phyloP scores from a whole-genome alignment of 169 alveolate genomes.

The Plasmodium gonderi region DNA sequence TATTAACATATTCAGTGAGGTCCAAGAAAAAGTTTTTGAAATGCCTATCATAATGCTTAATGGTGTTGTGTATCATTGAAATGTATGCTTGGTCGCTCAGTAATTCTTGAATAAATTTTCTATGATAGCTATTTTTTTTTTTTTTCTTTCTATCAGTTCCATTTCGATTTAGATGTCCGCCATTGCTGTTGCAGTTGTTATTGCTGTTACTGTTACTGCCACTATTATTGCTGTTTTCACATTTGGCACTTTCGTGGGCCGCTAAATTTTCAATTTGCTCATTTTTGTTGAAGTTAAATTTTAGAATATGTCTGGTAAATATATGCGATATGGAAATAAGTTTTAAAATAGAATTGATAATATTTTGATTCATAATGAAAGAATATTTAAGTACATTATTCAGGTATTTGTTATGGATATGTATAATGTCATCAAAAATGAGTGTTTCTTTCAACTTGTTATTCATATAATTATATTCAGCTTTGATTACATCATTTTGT shows the following conservation, averaged over 20 bases:
- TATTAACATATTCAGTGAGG: constrained; percentile 60
- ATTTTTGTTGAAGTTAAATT: constrained; percentile 69
- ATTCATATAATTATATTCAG: constrained; percentile 66
- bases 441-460: constrained; percentile 43
- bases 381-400: constrained; percentile 70
- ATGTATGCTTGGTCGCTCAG: constrained; percentile 68
- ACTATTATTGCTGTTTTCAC: background rate
- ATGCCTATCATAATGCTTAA: constrained; percentile 70
- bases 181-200: background rate
- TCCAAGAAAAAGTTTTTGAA: constrained; percentile 50
- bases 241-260: background rate
- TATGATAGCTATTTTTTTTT: constrained; percentile 29
- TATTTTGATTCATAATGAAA: constrained; percentile 68
- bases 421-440: constrained; percentile 65
- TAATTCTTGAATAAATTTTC: constrained; percentile 47
- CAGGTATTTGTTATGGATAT: constrained; percentile 76
- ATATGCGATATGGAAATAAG: constrained; percentile 76
- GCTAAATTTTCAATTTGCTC: constrained; percentile 24
- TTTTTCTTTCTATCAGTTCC: background rate
- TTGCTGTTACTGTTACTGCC: background rate
- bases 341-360: constrained; percentile 62
- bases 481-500: constrained; percentile 77
- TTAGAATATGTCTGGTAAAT: constrained; percentile 78
- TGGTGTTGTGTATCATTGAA: constrained; percentile 70
- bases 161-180: background rate